Evolutionary conservation across 192 early-diverging fungal genomes (phyloP).

Genomic region (Entomortierella chlamydospora): DNA sequence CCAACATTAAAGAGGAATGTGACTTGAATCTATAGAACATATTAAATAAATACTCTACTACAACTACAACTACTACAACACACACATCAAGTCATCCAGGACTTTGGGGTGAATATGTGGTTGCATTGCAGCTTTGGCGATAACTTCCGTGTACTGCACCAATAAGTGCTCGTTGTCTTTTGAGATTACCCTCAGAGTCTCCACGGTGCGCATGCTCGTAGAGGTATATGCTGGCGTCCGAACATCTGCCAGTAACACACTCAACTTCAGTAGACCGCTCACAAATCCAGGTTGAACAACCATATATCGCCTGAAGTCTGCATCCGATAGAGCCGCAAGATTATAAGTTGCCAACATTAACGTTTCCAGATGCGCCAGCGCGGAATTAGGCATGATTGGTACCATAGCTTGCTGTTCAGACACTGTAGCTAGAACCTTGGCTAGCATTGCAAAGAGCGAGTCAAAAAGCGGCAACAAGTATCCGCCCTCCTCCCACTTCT

Average conservation of each 20-base stretch:
- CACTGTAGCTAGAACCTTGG: slow-evolving; percentile 31
- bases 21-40: too few relatives aligned
- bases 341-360: slow-evolving; percentile 66
- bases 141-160: slow-evolving; percentile 51
- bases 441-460: slow-evolving; percentile 49
- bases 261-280: slow-evolving; percentile 35
- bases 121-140: slow-evolving; percentile 50
- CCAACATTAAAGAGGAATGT: too few relatives aligned
- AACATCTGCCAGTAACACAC: slow-evolving; percentile 41
- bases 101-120: slow-evolving; percentile 45
- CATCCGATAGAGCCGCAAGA: slow-evolving; percentile 50
- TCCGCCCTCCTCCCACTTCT: slow-evolving; percentile 41
- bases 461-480: slow-evolving; percentile 49
- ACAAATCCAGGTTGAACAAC: slow-evolving; percentile 45
- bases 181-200: slow-evolving; percentile 42
- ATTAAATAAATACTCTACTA: background rate
- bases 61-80: slow-evolving; percentile 12
- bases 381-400: slow-evolving; percentile 27
- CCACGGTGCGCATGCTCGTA: slow-evolving; percentile 48
- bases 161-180: slow-evolving; percentile 46
- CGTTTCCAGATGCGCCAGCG: slow-evolving; percentile 64
- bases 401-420: slow-evolving; percentile 13
- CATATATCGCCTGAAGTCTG: slow-evolving; percentile 45
- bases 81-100: slow-evolving; percentile 49
- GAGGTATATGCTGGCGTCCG: slow-evolving; percentile 38